These are phyloP conservation scores for Ophiostoma sp. DNA, from an alignment of 2,329 filamentous ascomycete genomes.

Conservation along the genomic window DNA sequence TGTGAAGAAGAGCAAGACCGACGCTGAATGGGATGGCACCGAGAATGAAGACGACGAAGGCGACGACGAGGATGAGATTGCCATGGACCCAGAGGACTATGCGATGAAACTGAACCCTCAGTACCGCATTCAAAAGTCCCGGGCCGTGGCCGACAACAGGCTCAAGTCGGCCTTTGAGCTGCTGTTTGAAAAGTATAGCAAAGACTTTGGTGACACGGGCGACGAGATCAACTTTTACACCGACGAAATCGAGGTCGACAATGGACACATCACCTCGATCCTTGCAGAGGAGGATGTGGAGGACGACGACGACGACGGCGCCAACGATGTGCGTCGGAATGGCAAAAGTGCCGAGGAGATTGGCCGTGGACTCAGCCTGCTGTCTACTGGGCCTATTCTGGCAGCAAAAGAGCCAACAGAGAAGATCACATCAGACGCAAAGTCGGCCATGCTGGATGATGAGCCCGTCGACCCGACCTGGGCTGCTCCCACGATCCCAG, in stretches of 20 bases:
- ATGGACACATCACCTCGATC: conserved; percentile 66
- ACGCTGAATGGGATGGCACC: neutral
- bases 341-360: conserved; percentile 21
- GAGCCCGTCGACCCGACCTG: conserved; percentile 36
- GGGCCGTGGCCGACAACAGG: conserved; percentile 61
- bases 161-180: conserved; percentile 80
- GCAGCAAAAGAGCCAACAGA: neutral
- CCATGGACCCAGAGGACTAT: conserved; percentile 45
- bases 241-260: conserved; percentile 79
- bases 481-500: conserved; percentile 36
- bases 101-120: conserved; percentile 47
- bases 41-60: conserved; percentile 28
- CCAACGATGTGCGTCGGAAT: conserved; percentile 25
- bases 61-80: conserved; percentile 46
- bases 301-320: conserved; percentile 29
- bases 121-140: conserved; percentile 55
- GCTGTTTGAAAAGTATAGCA: conserved; percentile 84
- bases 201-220: conserved; percentile 74
- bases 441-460: neutral
- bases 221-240: conserved; percentile 86
- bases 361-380: neutral
- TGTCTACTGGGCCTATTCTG: neutral
- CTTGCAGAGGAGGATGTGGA: conserved; percentile 34
- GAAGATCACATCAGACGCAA: neutral
- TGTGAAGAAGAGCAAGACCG: neutral